Conservation (phyloP, 2,329 filamentous ascomycete species). For the Hymenoscyphus albidus region DNA sequence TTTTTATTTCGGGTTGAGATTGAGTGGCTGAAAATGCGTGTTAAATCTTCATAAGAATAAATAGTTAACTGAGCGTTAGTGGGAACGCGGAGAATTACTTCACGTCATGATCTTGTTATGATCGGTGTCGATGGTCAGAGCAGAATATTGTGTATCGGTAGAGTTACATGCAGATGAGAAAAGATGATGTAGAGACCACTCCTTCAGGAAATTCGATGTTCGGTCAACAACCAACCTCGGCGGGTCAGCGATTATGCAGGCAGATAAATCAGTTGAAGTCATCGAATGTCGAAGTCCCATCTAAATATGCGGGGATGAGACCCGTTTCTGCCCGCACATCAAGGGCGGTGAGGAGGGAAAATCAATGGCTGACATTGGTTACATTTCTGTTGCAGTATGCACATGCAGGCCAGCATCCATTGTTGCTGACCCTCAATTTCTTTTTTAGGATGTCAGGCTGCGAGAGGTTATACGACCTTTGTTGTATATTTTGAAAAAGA, state of each 20-base stretch:
- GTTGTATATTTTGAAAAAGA: not conserved
- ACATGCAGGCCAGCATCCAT: not conserved
- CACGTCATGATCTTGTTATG: no score
- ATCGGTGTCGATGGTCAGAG: not conserved
- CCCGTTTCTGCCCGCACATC: not conserved
- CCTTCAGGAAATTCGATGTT: slow-evolving; percentile 3
- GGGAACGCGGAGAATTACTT: no score
- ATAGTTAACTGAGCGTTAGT: no score
- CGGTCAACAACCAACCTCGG: not conserved
- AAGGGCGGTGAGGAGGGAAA: slow-evolving; percentile 4
- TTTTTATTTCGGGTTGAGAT: not conserved
- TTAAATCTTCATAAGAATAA: not conserved
- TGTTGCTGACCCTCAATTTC: slow-evolving; percentile 8
- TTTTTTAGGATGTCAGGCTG: not conserved
- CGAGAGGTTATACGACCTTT: not conserved
- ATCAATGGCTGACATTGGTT: slow-evolving; percentile 5
- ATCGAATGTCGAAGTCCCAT: not conserved
- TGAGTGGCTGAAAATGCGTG: not conserved
- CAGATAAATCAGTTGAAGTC: slow-evolving; percentile 5
- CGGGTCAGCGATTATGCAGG: slow-evolving; percentile 7
- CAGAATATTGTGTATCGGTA: not conserved
- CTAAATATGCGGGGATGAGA: slow-evolving; percentile 5
- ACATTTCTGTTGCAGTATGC: not conserved
- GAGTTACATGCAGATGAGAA: not conserved
- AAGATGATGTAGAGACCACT: not conserved